These are phyloP conservation scores for Byssochlamys sp. DNA, from an alignment of 2,329 filamentous ascomycete species.

Conservation along the genomic window DNA sequence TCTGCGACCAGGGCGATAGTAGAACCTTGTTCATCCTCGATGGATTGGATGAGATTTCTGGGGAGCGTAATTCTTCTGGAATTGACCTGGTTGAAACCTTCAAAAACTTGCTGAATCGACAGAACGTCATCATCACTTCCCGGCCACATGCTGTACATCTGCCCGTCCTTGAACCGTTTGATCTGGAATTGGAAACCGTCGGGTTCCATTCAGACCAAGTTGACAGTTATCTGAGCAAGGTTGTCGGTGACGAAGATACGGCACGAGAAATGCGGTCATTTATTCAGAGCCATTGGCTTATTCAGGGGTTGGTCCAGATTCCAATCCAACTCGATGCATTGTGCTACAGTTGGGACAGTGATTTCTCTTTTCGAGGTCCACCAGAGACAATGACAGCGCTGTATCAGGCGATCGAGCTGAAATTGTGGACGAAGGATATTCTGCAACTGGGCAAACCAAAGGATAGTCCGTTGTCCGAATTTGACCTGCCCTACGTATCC, in stretches of 20 bases:
- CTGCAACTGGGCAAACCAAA: slow-evolving; percentile 15
- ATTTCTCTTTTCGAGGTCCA: slow-evolving; percentile 2
- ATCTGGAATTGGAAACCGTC: slow-evolving; percentile 34
- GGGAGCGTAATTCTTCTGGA: slow-evolving; percentile 8
- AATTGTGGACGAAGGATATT: slow-evolving; percentile 33
- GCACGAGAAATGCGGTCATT: slow-evolving; percentile 21
- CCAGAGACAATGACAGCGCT: slow-evolving; percentile 31
- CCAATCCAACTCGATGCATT: slow-evolving; percentile 39
- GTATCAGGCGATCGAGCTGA: slow-evolving; percentile 8
- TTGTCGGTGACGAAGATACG: slow-evolving; percentile 1
- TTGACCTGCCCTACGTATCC: neutral
- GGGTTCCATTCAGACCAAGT: slow-evolving; percentile 33
- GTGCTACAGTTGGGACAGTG: slow-evolving; percentile 29
- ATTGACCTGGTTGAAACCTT: slow-evolving; percentile 16
- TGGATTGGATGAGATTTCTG: slow-evolving; percentile 35
- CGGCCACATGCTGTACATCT: slow-evolving; percentile 20
- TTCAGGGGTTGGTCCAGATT: slow-evolving; percentile 33
- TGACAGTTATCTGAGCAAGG: slow-evolving; percentile 20
- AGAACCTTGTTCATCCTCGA: slow-evolving; percentile 15
- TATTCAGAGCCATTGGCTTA: slow-evolving; percentile 21
- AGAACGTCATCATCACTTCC: slow-evolving; percentile 34
- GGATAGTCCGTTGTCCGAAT: slow-evolving; percentile 5
- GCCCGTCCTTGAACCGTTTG: slow-evolving; percentile 6
- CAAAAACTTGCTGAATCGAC: slow-evolving; percentile 20
- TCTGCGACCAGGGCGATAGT: neutral